Conservation (phyloP, 345 rosid genomes). For the Toxicodendron radicans region DNA sequence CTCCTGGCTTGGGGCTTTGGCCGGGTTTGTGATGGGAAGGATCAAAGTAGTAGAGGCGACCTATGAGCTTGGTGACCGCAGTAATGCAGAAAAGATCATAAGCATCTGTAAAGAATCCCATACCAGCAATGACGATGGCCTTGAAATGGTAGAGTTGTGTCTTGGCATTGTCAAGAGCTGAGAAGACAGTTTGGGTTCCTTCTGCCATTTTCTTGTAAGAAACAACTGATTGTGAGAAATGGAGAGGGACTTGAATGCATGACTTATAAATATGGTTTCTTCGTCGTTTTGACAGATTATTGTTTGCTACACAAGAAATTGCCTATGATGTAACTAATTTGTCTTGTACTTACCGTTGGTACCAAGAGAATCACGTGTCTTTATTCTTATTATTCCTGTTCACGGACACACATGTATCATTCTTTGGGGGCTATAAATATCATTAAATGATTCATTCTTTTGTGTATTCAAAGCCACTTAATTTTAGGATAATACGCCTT, state of each 20-base stretch:
- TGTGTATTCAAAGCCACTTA: background rate
- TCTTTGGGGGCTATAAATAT: background rate
- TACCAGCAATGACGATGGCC: conserved; percentile 60
- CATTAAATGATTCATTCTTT: background rate
- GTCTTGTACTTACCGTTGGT: conserved; percentile 1
- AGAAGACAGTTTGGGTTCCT: conserved; percentile 36
- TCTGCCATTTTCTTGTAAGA: conserved; percentile 29
- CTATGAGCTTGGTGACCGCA: conserved; percentile 55
- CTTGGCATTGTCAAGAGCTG: conserved; percentile 59
- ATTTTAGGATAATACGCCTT: conserved; percentile 1
- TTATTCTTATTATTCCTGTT: too few relatives aligned
- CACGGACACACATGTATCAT: background rate
- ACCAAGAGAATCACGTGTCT: background rate
- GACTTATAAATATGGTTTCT: background rate
- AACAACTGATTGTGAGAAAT: conserved; percentile 6
- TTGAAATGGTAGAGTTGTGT: conserved; percentile 66
- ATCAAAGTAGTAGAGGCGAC: conserved; percentile 51
- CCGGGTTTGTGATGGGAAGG: conserved; percentile 6
- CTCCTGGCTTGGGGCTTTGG: conserved; percentile 26
- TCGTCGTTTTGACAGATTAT: background rate
- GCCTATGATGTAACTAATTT: conserved; percentile 21
- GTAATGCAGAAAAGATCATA: conserved; percentile 68
- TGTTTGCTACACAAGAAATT: conserved; percentile 29
- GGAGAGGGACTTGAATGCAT: background rate
- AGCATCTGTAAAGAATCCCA: conserved; percentile 69